Conservation (phyloP, 768 basidiomycete species). For the Nidularia pulvinata region DNA sequence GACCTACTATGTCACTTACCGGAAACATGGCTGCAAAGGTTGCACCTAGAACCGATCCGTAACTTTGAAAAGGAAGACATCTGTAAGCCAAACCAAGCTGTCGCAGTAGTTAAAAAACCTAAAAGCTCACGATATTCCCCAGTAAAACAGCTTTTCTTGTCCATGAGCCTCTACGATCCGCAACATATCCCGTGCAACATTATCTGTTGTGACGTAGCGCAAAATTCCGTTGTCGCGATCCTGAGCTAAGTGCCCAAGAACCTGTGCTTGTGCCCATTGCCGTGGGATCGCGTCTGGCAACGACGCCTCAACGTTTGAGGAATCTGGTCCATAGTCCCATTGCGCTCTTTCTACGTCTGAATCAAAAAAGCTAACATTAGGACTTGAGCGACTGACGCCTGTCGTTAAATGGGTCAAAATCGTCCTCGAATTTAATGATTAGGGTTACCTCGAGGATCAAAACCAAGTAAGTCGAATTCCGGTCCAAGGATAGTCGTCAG, state of each 20-base stretch:
- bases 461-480: conserved; percentile 44
- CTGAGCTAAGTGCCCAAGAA: conserved; percentile 25
- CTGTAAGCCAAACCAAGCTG: not conserved
- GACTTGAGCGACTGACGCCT: conserved; percentile 35
- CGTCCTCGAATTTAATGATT: not conserved
- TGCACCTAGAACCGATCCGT: conserved; percentile 19
- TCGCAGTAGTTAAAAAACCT: not conserved
- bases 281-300: conserved; percentile 17
- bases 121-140: conserved; percentile 20
- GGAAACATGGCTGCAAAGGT: conserved; percentile 33
- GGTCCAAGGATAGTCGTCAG: conserved; percentile 33
- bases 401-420: not conserved
- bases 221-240: conserved; percentile 20
- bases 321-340: conserved; percentile 11
- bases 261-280: conserved; percentile 26
- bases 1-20: conserved; percentile 6
- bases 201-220: conserved; percentile 31
- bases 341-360: conserved; percentile 28
- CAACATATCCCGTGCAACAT: conserved; percentile 36
- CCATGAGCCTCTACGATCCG: conserved; percentile 27
- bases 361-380: conserved; percentile 30
- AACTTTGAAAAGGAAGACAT: conserved; percentile 10
- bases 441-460: conserved; percentile 42
- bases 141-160: conserved; percentile 26
- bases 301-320: conserved; percentile 15